These are phyloP conservation scores for Sporodiniella umbellata DNA, from an alignment of 371 early-diverging fungal genomes.

Conservation along the genomic window DNA sequence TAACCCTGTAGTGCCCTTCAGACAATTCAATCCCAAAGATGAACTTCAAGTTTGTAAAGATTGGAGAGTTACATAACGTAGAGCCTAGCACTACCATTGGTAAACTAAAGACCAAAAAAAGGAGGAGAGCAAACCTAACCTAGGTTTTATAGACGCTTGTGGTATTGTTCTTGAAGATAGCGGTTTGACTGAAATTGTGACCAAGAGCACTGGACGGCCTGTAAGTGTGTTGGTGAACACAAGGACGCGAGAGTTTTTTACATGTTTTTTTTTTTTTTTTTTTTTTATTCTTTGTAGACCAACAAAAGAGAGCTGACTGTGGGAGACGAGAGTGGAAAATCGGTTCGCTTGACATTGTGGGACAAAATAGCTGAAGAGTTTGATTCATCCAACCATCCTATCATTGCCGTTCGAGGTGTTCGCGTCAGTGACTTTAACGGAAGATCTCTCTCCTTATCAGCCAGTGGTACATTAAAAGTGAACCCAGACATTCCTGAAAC, in stretches of 20 bases:
- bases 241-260: too few species aligned
- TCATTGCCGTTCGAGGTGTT: conserved; percentile 82
- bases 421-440: conserved; percentile 88
- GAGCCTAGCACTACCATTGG: conserved; percentile 70
- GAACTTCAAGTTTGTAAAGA: conserved; percentile 64
- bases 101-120: conserved; percentile 21
- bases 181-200: conserved; percentile 60
- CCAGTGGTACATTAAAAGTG: conserved; percentile 48
- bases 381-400: conserved; percentile 44
- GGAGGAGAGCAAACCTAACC: neutral
- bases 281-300: too few species aligned
- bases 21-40: conserved; percentile 62
- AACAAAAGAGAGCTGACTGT: conserved; percentile 83
- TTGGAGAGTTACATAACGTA: conserved; percentile 57
- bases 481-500: conserved; percentile 90
- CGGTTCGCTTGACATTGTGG: conserved; percentile 90
- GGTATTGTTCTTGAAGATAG: conserved; percentile 73
- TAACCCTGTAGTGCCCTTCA: conserved; percentile 53
- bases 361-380: conserved; percentile 78
- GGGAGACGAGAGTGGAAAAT: conserved; percentile 74
- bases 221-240: conserved; percentile 45
- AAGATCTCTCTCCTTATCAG: conserved; percentile 65
- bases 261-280: too few species aligned
- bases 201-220: conserved; percentile 66
- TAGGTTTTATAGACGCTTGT: conserved; percentile 63